Evolutionary conservation across 768 basidiomycete species (phyloP).

Genomic region (Lanmaoa pseudosensibilis): DNA sequence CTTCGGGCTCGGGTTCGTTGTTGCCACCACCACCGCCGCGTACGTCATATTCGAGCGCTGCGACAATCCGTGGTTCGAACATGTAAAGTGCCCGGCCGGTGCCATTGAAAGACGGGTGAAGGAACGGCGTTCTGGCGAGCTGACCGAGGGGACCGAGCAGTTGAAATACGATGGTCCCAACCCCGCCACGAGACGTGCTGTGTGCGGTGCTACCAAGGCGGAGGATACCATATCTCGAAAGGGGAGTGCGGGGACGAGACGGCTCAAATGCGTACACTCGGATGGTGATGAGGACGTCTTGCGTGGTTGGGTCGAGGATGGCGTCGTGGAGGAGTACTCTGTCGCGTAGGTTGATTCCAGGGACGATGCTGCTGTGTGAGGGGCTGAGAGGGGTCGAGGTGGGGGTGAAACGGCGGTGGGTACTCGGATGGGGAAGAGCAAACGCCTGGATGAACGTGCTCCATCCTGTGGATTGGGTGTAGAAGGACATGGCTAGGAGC

Average conservation of each 20-base stretch:
- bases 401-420: neutral
- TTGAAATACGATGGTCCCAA: conserved; percentile 14
- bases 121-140: neutral
- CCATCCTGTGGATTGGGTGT: neutral
- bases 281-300: conserved; percentile 13
- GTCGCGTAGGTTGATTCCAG: neutral
- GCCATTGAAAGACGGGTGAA: conserved; percentile 15
- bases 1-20: neutral
- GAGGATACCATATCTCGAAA: conserved; percentile 9
- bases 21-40: neutral
- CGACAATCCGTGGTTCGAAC: neutral
- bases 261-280: neutral
- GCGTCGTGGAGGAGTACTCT: conserved; percentile 17
- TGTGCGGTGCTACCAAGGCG: neutral
- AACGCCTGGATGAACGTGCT: conserved; percentile 15
- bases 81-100: conserved; percentile 12
- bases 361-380: conserved; percentile 15
- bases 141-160: neutral
- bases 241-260: neutral
- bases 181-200: neutral
- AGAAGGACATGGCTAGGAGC: conserved; percentile 8
- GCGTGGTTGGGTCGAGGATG: conserved; percentile 1
- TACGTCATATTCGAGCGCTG: conserved; percentile 16
- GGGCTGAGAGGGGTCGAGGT: neutral
- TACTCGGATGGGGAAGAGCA: conserved; percentile 2